Evolutionary conservation across 1,284 basidiomycete genomes (phyloP).

Genomic region (Rhodotorula sp.): DNA sequence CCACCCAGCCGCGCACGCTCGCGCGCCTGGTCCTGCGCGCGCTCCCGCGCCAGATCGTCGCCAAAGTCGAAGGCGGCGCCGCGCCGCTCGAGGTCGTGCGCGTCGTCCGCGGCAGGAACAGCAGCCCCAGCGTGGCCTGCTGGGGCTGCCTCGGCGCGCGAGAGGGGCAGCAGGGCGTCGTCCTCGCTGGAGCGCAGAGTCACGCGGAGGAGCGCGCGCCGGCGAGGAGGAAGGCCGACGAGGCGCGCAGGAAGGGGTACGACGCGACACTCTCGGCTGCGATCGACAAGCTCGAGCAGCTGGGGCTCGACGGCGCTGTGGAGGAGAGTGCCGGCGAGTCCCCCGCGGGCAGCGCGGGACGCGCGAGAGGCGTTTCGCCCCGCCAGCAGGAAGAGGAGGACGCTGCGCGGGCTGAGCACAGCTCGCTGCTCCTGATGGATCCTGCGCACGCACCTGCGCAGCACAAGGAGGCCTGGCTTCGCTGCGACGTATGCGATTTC

Average conservation of each 20-base stretch:
- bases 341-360: background rate
- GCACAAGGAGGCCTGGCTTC: background rate
- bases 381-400: background rate
- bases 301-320: background rate
- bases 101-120: background rate
- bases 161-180: background rate
- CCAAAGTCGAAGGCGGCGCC: background rate
- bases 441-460: background rate
- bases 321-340: too few relatives aligned
- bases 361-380: background rate
- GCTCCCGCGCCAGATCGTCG: background rate
- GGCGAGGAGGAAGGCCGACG: background rate
- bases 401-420: background rate
- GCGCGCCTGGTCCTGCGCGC: constrained; percentile 1
- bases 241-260: background rate
- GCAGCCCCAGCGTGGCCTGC: background rate
- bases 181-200: background rate
- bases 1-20: background rate
- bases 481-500: constrained; percentile 23
- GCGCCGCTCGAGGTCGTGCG: background rate
- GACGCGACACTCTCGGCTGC: constrained; percentile 13
- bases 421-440: background rate
- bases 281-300: constrained; percentile 9
- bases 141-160: background rate
- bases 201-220: background rate